A percentile compares a stretch with the other conserved stretches of the same genome.
phyloP scores from a whole-genome alignment of 805 yeast genomes.

The Myxozyma kluyveri region DNA sequence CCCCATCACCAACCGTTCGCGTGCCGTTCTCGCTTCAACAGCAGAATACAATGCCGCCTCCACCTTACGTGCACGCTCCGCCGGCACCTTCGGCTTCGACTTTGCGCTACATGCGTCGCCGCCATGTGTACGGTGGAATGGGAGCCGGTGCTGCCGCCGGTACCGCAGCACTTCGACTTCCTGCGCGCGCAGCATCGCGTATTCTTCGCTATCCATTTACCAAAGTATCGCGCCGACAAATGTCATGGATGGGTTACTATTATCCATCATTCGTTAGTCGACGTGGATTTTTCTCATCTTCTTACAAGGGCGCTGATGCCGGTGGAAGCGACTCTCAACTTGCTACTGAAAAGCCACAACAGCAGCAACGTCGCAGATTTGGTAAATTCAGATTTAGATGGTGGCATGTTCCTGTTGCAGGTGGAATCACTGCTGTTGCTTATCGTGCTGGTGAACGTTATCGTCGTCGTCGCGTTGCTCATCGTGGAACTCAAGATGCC shows the following conservation, averaged over 20 bases:
- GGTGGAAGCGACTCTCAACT: constrained; percentile 1
- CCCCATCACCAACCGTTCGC: neutral
- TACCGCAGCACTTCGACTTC: constrained; percentile 20
- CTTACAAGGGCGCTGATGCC: neutral
- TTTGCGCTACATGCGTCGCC: constrained; percentile 29
- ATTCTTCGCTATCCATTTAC: constrained; percentile 24
- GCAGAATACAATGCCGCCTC: constrained; percentile 24
- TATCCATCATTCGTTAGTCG: constrained; percentile 24
- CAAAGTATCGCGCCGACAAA: constrained; percentile 25
- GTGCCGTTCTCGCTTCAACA: too few species aligned
- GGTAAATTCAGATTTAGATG: constrained; percentile 22
- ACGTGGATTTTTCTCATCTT: constrained; percentile 12
- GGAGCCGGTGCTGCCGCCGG: neutral
- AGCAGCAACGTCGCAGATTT: constrained; percentile 18
- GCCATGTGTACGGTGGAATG: constrained; percentile 9
- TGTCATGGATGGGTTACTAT: constrained; percentile 6
- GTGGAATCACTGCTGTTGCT: constrained; percentile 26
- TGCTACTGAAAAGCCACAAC: too few species aligned
- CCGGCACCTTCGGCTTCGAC: constrained; percentile 7
- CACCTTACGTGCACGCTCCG: constrained; percentile 30
- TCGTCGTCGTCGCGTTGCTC: neutral
- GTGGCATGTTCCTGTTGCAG: constrained; percentile 31
- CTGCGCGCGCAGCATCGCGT: constrained; percentile 26
- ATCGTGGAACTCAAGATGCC: constrained; percentile 1
- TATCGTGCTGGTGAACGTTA: neutral